Conservation (phyloP, 1,284 basidiomycete species). For the Sanghuangporus weigelae region DNA sequence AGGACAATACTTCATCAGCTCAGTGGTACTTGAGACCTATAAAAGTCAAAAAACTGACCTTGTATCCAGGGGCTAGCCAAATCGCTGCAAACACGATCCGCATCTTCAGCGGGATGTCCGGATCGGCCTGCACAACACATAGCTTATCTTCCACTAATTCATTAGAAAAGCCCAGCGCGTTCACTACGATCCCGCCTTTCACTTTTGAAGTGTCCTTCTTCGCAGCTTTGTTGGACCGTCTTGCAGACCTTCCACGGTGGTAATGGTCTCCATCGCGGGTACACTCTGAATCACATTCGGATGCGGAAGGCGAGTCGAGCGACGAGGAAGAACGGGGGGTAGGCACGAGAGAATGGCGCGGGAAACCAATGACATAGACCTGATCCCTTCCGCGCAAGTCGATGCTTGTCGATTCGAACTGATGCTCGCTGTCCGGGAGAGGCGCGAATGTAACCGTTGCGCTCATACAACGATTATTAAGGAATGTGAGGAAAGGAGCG, state of each 20-base stretch:
- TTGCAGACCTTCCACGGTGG: neutral
- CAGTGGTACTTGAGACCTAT: neutral
- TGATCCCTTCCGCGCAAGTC: neutral
- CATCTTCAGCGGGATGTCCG: neutral
- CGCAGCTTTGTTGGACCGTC: neutral
- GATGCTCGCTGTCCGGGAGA: neutral
- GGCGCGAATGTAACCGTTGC: neutral
- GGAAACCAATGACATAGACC: conserved; percentile 1
- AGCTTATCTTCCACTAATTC: conserved; percentile 1
- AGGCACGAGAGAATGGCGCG: neutral
- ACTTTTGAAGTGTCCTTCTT: neutral
- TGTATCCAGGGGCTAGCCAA: conserved; percentile 7
- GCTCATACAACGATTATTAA: neutral
- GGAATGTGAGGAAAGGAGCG: neutral
- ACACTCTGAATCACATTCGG: neutral
- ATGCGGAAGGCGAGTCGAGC: neutral
- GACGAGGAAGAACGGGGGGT: neutral
- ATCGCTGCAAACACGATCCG: neutral
- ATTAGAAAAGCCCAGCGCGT: neutral
- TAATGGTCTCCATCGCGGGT: neutral
- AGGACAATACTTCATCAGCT: neutral
- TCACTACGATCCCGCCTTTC: neutral
- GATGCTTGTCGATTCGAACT: neutral
- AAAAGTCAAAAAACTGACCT: neutral
- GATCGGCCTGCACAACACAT: neutral